phyloP scores from a whole-genome alignment of 805 yeast genomes.

The Middelhovenomyces tepae region DNA sequence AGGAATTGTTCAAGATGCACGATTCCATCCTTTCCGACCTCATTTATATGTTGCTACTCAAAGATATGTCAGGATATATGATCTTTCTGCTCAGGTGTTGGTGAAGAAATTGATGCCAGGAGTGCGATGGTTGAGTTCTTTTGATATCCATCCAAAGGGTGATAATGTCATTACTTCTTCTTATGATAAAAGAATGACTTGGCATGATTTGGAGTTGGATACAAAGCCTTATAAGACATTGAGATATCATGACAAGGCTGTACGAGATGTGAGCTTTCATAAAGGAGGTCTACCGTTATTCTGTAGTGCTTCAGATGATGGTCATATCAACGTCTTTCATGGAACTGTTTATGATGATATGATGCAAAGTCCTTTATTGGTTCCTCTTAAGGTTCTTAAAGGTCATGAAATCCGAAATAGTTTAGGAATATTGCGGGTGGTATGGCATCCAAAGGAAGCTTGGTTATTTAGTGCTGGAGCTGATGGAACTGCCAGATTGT shows the following conservation, averaged over 20 bases:
- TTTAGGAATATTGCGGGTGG: conserved; percentile 77
- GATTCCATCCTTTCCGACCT: conserved; percentile 94
- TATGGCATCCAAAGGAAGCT: conserved; percentile 98
- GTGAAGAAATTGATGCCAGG: conserved; percentile 87
- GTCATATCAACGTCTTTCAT: conserved; percentile 87
- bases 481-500: conserved; percentile 87
- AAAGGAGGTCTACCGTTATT: conserved; percentile 78
- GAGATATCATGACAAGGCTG: conserved; percentile 92
- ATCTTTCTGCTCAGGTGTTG: conserved; percentile 75
- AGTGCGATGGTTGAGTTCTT: conserved; percentile 85
- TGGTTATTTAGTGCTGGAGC: conserved; percentile 98
- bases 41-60: conserved; percentile 91
- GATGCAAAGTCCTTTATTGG: conserved; percentile 91
- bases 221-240: conserved; percentile 90
- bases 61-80: conserved; percentile 84
- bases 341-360: conserved; percentile 92
- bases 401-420: conserved; percentile 78
- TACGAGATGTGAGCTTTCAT: conserved; percentile 81
- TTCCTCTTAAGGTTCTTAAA: conserved; percentile 86
- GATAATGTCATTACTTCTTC: conserved; percentile 90
- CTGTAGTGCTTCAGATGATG: conserved; percentile 94
- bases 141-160: conserved; percentile 94
- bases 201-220: conserved; percentile 93
- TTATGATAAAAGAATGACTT: conserved; percentile 86
- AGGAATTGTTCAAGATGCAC: conserved; percentile 92